Base-by-base conservation (phyloP, 1,284 basidiomycete genomes). In the Fereydounia khargensis region DNA sequence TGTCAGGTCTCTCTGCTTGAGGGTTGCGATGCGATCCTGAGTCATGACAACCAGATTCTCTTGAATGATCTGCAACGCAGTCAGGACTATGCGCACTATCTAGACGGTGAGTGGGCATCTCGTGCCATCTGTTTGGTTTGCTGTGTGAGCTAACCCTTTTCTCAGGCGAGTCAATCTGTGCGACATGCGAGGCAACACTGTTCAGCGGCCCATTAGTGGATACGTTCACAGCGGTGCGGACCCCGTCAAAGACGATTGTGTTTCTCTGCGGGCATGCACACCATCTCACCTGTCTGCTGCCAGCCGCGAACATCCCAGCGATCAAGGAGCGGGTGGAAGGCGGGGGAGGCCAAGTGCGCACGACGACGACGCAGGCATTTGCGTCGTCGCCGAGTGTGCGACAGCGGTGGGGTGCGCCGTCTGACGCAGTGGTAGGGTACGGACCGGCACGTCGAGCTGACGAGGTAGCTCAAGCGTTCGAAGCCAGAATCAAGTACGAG, bases 241-340 rank as follows among this genome's bases (percentile, higher is more conserved):
- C n/a, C n/a, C 44, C 49, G 33, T 28, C 38, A 3, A 53, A 41
- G 27, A 43, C 48, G n/a, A 50, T 71, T 16, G 32, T 74, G 11
- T 74, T 68, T 33, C 49, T 74, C 11, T 74, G 72, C 42, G 51
- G 58, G 20, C 70, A 74, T 40, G 50, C 59, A 3, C 55, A 63
- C 42, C 72, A 74, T 39, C 30, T 70, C 0, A 44, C 54, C 11
- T 74, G 72, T 24, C 33, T 59, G 24, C 16, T 59, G 7, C 50
- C 56, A 0, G 34, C 43, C 1, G 43, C 50, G 1, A 59, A 59
- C 22, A 19, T 59, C 7, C 56, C 56, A 0, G 47, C 20, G 13
- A 25, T 39, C 4, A 47, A 41, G 30, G 24, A 30, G 6, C 34
- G 13, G 3, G n/a, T n/a, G n/a, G n/a, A n/a, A n/a, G n/a, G n/a